Conservation (phyloP, 768 basidiomycete species). For the Lentinus tigrinus region DNA sequence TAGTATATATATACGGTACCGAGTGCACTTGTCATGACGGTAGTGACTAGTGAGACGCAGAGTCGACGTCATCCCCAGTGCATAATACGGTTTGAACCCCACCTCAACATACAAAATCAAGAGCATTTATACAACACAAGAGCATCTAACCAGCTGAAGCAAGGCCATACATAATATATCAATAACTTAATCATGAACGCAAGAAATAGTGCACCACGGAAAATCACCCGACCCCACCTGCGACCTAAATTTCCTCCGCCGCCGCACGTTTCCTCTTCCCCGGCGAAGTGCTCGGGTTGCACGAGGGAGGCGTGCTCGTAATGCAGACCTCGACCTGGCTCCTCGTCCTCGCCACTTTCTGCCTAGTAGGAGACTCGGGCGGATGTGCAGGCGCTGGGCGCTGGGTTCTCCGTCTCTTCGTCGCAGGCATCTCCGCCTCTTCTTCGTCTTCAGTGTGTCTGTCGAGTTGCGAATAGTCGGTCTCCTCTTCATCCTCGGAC, state of each 20-base stretch:
- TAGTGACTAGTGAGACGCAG: too few species aligned
- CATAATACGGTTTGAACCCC: too few species aligned
- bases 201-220: neutral
- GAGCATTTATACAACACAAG: too few species aligned
- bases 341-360: slow-evolving; percentile 8
- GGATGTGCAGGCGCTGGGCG: neutral
- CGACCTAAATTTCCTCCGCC: neutral
- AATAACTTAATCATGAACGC: neutral
- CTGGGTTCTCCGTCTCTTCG: neutral
- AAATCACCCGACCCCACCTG: too few species aligned
- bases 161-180: neutral
- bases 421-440: slow-evolving; percentile 1
- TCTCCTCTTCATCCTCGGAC: slow-evolving; percentile 26
- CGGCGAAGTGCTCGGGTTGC: neutral
- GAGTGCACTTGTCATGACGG: too few species aligned
- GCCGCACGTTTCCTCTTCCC: neutral
- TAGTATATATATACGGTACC: too few species aligned
- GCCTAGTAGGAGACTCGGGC: slow-evolving; percentile 4
- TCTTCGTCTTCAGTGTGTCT: neutral
- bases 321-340: slow-evolving; percentile 4
- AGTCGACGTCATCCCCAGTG: too few species aligned
- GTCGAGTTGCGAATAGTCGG: slow-evolving; percentile 23
- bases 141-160: too few species aligned
- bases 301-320: neutral
- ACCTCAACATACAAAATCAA: too few species aligned